phyloP scores from a whole-genome alignment of 495 filamentous ascomycete genomes.

The Evernia prunastri region DNA sequence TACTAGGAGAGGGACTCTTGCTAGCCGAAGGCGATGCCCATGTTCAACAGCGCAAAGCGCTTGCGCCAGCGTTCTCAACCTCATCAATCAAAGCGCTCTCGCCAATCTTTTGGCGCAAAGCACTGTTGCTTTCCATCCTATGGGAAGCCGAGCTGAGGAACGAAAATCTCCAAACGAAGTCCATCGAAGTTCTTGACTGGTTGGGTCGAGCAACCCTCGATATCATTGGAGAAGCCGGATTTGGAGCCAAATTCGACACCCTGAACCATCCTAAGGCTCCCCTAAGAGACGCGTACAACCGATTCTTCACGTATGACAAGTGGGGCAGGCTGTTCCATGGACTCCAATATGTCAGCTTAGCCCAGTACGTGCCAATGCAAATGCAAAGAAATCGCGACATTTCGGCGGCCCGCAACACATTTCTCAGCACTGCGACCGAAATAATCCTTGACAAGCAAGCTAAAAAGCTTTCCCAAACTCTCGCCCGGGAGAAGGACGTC shows the following conservation, averaged over 20 bases:
- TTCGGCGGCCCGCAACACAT: conserved; percentile 34
- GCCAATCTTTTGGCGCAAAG: conserved; percentile 46
- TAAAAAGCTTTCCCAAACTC: conserved; percentile 20
- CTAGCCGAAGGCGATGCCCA: conserved; percentile 42
- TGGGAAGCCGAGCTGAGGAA: conserved; percentile 35
- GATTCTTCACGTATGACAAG: conserved; percentile 39
- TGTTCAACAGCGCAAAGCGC: conserved; percentile 40
- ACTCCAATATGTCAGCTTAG: conserved; percentile 34
- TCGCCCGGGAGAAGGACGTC: conserved; percentile 38
- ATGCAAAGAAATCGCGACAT: conserved; percentile 44
- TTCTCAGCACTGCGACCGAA: conserved; percentile 32
- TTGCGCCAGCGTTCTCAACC: conserved; percentile 41
- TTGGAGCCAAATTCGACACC: conserved; percentile 40
- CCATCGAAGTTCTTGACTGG: conserved; percentile 42
- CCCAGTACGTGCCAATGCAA: conserved; percentile 37
- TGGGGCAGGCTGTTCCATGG: conserved; percentile 36
- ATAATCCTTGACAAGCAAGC: conserved; percentile 33
- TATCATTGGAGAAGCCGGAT: conserved; percentile 46
- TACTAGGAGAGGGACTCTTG: conserved; percentile 42
- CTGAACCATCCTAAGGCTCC: conserved; percentile 36
- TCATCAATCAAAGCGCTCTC: conserved; percentile 38
- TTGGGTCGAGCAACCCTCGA: conserved; percentile 45
- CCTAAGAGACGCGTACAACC: conserved; percentile 39
- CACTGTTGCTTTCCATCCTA: conserved; percentile 36
- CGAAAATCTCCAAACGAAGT: conserved; percentile 24